phyloP scores from a whole-genome alignment of 768 basidiomycete species.

The Tylopilus intermedius region DNA sequence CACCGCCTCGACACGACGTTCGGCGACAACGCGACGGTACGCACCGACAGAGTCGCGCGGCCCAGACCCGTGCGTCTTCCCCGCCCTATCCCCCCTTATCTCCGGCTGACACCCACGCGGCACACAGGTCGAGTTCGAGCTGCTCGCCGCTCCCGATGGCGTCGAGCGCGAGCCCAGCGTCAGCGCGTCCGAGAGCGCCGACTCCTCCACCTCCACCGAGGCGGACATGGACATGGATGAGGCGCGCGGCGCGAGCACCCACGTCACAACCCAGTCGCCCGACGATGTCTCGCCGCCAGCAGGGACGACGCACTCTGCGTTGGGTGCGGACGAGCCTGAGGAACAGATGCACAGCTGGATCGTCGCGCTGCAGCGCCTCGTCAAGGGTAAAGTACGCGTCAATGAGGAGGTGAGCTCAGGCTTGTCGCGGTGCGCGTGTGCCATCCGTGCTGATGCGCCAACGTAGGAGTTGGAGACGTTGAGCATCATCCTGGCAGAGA shows the following conservation, averaged over 20 bases:
- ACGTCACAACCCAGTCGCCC: slow-evolving; percentile 19
- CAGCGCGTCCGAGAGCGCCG: neutral
- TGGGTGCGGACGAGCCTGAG: neutral
- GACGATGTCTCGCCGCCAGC: neutral
- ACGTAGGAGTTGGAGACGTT: slow-evolving; percentile 23
- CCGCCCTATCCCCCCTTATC: neutral
- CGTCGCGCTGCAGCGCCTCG: slow-evolving; percentile 25
- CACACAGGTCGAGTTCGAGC: slow-evolving; percentile 13
- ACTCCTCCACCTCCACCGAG: neutral
- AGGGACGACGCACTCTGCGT: neutral
- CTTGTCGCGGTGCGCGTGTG: too few relatives aligned
- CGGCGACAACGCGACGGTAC: slow-evolving; percentile 19
- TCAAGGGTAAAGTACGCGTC: slow-evolving; percentile 26
- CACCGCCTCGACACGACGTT: slow-evolving; percentile 17
- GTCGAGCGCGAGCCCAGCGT: slow-evolving; percentile 6
- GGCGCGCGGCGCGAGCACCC: slow-evolving; percentile 6
- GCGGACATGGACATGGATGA: too few relatives aligned
- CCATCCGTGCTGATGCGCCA: neutral
- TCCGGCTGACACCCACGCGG: neutral
- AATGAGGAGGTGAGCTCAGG: slow-evolving; percentile 17
- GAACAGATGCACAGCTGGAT: slow-evolving; percentile 19
- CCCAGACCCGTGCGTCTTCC: slow-evolving; percentile 18
- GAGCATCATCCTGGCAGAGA: slow-evolving; percentile 27
- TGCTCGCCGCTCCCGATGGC: slow-evolving; percentile 5
- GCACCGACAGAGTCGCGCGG: slow-evolving; percentile 18